phyloP scores from a whole-genome alignment of 768 basidiomycete species.

The Coprinopsis marcescibilis region DNA sequence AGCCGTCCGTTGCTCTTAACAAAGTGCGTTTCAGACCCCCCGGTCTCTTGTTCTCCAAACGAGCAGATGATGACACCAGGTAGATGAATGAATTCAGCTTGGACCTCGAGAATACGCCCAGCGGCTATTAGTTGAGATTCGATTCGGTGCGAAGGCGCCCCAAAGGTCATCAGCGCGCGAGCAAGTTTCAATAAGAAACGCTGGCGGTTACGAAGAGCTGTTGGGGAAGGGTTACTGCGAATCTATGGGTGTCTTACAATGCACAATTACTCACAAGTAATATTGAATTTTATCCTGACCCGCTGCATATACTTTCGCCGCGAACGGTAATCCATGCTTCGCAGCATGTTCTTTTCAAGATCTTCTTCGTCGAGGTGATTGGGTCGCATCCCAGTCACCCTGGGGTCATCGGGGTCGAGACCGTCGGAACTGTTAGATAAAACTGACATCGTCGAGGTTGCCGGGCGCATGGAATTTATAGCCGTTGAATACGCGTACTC shows the following conservation, averaged over 20 bases:
- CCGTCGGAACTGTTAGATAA: slow-evolving; percentile 2
- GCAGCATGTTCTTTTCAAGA: slow-evolving; percentile 52
- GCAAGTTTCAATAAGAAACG: slow-evolving; percentile 84
- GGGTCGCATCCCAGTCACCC: slow-evolving; percentile 1
- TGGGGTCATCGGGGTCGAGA: slow-evolving; percentile 8
- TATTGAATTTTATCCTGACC: slow-evolving; percentile 68
- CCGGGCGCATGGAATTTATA: not conserved
- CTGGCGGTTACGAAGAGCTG: slow-evolving; percentile 76
- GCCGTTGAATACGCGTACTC: slow-evolving; percentile 1
- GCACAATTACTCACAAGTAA: slow-evolving; percentile 45
- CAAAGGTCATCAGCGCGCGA: slow-evolving; percentile 84
- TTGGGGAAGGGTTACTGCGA: slow-evolving; percentile 5
- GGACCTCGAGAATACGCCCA: slow-evolving; percentile 83
- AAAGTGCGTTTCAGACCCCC: slow-evolving; percentile 85
- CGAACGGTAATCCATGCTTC: slow-evolving; percentile 61
- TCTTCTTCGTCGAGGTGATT: slow-evolving; percentile 18
- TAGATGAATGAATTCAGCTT: slow-evolving; percentile 87
- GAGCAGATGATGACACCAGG: slow-evolving; percentile 80
- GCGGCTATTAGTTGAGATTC: slow-evolving; percentile 89
- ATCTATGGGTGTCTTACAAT: not conserved
- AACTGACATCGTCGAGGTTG: not conserved
- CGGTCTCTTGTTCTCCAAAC: slow-evolving; percentile 86
- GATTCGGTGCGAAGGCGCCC: slow-evolving; percentile 90
- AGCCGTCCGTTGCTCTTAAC: slow-evolving; percentile 74
- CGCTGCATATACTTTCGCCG: slow-evolving; percentile 61